phyloP scores from a whole-genome alignment of 2,329 filamentous ascomycete species.

The Lasiodiplodia sp. region DNA sequence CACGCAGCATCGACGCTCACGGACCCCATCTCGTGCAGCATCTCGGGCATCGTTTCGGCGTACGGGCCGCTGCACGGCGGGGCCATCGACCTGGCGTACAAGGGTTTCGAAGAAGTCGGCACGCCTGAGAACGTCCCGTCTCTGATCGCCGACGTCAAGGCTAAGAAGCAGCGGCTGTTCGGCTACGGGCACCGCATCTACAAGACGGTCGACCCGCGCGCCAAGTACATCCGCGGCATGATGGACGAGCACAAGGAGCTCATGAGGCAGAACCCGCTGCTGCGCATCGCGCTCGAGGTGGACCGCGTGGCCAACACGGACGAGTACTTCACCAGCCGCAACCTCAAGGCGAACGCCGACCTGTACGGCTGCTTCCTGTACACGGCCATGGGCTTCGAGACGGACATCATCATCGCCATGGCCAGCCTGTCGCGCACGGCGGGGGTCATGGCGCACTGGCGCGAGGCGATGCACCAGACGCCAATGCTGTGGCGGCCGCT shows the following conservation, averaged over 20 bases:
- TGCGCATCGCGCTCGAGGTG: constrained; percentile 49
- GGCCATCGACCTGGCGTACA: constrained; percentile 64
- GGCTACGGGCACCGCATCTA: constrained; percentile 65
- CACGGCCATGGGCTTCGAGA: constrained; percentile 41
- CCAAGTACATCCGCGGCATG: constrained; percentile 57
- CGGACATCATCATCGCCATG: constrained; percentile 18
- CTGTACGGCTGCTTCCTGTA: constrained; percentile 56
- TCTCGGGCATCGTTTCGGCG: constrained; percentile 60
- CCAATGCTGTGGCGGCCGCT: constrained; percentile 3
- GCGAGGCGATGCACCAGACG: constrained; percentile 15
- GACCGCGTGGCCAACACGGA: constrained; percentile 48
- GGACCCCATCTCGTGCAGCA: constrained; percentile 61
- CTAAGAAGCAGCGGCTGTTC: constrained; percentile 60
- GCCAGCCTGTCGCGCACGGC: constrained; percentile 1
- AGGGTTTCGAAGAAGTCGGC: constrained; percentile 62
- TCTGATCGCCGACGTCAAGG: constrained; percentile 60
- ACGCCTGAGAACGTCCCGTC: constrained; percentile 59
- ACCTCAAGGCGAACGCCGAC: constrained; percentile 54
- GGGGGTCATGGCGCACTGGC: constrained; percentile 17
- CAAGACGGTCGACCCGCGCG: constrained; percentile 62
- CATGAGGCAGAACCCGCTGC: constrained; percentile 41
- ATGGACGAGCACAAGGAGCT: constrained; percentile 49
- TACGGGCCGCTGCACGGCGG: constrained; percentile 67
- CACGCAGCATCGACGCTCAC: constrained; percentile 65
- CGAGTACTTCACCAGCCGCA: constrained; percentile 47